A percentile compares a stretch with the other conserved stretches of the same genome.
These are phyloP conservation scores for Silene conica DNA, from an alignment of 148 eudicot genomes.

Conservation along the genomic window DNA sequence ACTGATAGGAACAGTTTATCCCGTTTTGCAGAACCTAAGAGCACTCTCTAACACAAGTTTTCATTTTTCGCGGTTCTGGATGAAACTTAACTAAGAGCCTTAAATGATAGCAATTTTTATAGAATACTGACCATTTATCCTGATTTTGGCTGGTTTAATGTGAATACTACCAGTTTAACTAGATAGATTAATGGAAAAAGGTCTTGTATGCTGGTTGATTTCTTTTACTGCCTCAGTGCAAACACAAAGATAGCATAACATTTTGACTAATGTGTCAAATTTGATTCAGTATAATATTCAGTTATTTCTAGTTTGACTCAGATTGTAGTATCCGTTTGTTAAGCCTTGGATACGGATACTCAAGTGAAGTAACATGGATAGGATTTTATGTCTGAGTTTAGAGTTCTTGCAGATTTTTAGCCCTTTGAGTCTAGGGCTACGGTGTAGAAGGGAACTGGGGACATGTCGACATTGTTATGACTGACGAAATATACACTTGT, in stretches of 20 bases:
- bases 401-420: background rate
- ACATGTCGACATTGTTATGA: background rate
- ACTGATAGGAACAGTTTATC: conserved; percentile 9
- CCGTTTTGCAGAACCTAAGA: background rate
- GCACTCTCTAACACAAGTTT: background rate
- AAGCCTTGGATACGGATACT: background rate
- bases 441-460: background rate
- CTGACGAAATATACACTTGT: background rate
- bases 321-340: background rate
- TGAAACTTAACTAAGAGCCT: background rate
- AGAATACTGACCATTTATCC: conserved; percentile 5
- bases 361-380: background rate
- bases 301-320: background rate
- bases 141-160: background rate
- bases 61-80: background rate
- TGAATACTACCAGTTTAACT: background rate
- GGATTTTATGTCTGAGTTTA: background rate
- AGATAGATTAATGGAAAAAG: background rate
- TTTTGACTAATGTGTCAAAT: background rate
- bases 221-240: background rate
- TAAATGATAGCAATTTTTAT: background rate
- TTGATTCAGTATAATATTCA: conserved; percentile 4
- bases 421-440: background rate
- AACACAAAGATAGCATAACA: conserved; percentile 2
- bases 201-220: background rate